Evolutionary conservation across 2,329 filamentous ascomycete genomes (phyloP).

Genomic region (Epichloe uncinata): DNA sequence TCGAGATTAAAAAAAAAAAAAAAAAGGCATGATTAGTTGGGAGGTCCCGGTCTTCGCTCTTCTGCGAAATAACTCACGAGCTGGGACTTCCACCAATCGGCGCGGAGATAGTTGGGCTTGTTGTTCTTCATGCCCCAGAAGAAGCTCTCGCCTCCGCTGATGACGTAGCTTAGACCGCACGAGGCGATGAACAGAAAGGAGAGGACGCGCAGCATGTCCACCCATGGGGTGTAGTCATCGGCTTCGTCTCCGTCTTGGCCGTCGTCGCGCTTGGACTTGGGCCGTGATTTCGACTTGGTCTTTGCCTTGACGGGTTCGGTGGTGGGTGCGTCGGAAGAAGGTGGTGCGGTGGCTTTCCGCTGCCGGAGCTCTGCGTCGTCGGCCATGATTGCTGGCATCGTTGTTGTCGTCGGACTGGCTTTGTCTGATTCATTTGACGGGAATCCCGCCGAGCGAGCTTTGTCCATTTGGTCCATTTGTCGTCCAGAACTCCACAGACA

Average conservation of each 20-base stretch:
- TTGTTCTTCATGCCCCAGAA: slow-evolving; percentile 52
- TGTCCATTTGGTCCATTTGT: too few species aligned
- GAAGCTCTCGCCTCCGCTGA: slow-evolving; percentile 56
- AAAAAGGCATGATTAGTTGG: not conserved
- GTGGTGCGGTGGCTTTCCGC: slow-evolving; percentile 23
- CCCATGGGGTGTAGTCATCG: slow-evolving; percentile 43
- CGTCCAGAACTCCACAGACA: too few species aligned
- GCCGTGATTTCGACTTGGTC: slow-evolving; percentile 7
- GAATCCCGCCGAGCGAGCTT: too few species aligned
- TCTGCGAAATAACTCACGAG: slow-evolving; percentile 34
- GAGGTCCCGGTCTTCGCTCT: not conserved
- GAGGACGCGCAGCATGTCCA: slow-evolving; percentile 59
- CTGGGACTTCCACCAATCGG: slow-evolving; percentile 44
- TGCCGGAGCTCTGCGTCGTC: slow-evolving; percentile 29
- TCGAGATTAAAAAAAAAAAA: not conserved
- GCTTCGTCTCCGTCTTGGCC: slow-evolving; percentile 47
- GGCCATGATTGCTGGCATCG: slow-evolving; percentile 15
- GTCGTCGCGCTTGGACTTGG: slow-evolving; percentile 13
- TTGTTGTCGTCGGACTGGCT: too few species aligned
- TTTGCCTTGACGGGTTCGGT: slow-evolving; percentile 13
- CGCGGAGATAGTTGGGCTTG: slow-evolving; percentile 47
- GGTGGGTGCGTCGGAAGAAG: slow-evolving; percentile 7
- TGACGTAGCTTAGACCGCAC: slow-evolving; percentile 60
- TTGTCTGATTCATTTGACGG: not conserved
- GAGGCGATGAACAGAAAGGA: slow-evolving; percentile 53